Conservation (phyloP, 2,329 filamentous ascomycete genomes). For the Fragosphaeria purpurea region DNA sequence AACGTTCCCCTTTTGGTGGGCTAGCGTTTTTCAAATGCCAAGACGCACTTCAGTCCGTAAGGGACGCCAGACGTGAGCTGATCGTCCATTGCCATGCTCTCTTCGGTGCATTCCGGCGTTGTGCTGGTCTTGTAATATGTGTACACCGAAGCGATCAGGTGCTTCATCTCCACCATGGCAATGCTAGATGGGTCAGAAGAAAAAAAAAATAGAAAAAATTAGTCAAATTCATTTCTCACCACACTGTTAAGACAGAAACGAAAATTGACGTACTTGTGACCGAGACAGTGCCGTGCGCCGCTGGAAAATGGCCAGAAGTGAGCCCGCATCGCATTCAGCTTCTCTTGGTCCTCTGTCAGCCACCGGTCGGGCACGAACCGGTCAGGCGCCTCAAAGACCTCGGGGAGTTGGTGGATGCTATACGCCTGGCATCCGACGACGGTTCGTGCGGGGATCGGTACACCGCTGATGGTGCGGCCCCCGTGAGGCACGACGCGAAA, state of each 20-base stretch:
- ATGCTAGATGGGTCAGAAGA: constrained; percentile 27
- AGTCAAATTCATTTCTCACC: too few relatives aligned
- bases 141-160: constrained; percentile 50
- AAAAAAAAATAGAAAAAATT: too few relatives aligned
- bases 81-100: constrained; percentile 53
- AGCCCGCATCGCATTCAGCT: constrained; percentile 57
- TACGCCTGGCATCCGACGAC: constrained; percentile 52
- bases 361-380: constrained; percentile 71
- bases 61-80: constrained; percentile 57
- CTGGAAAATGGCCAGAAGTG: constrained; percentile 55
- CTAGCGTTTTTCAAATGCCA: constrained; percentile 28
- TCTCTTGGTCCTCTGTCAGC: constrained; percentile 40
- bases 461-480: too few relatives aligned
- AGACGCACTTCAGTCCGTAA: constrained; percentile 44
- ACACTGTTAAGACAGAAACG: too few relatives aligned
- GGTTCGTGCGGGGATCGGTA: constrained; percentile 31
- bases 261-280: constrained; percentile 47
- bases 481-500: constrained; percentile 46
- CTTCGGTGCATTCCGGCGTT: constrained; percentile 40
- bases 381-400: constrained; percentile 69
- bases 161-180: constrained; percentile 58
- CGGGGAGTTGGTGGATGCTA: constrained; percentile 48
- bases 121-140: constrained; percentile 44
- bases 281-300: constrained; percentile 54
- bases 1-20: too few relatives aligned